Base-by-base conservation (phyloP, 495 filamentous ascomycete species). In the Lasiosphaeria hispida region DNA sequence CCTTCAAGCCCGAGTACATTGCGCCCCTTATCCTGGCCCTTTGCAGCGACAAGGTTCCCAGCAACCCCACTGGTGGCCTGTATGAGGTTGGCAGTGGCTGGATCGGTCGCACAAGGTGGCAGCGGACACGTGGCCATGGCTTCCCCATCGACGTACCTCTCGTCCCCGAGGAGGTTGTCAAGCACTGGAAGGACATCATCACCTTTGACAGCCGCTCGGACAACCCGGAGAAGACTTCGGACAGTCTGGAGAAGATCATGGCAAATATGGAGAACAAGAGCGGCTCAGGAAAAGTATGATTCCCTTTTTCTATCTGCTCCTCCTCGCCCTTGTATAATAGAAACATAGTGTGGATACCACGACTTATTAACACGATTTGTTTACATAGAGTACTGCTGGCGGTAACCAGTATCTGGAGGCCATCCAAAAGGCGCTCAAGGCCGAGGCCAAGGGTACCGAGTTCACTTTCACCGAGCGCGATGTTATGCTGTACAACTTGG, bases 1-100 rank as follows among this genome's bases (percentile, higher is more conserved):
- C 94, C 37, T 96, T 98, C 84, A 98, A 98, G 86, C 94, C 94
- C 43, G 94, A 97, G 65, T 97, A 97, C 71, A 92, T 98, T 73
- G 94, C 94, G 43, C 94, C 94, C 45, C 72, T 97, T 40, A 93
- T 98, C 47, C 87, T 89, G 30, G 84, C 91, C 35, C 87, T 98
- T 41, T 88, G 83, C 78, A 94, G 90, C 53, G 94, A 98, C 75
- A 89, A 89, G 68, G 80, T 89, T 18, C 93, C 93, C 30, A 83
- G 87, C 61, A 85, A 90, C 62, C 82, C 85, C 10, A 97, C 92
- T 59, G 93, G 93, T 63, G 87, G 85, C 50, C 84, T 98, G n/a
- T 98, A 87, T 75, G 94, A 98, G 80, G 90, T 92, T 58, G 94
- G 94, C 67, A 93, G 90, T 73, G 94, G 94, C 59, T 98, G 95